Evolutionary conservation across 2,329 filamentous ascomycete genomes (phyloP).

Genomic region (Akanthomyces uredinophilus): DNA sequence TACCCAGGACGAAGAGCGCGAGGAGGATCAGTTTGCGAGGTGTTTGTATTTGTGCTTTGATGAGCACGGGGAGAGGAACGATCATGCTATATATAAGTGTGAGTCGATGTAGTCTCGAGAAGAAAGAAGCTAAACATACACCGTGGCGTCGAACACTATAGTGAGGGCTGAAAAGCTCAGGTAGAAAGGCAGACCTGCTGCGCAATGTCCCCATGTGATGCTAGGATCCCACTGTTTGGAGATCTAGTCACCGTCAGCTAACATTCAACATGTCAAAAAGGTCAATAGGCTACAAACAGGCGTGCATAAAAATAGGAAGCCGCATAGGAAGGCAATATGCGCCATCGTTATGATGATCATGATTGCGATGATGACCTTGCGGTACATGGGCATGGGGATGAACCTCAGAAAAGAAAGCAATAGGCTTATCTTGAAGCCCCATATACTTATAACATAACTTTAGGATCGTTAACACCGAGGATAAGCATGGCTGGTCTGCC

Average conservation of each 20-base stretch:
- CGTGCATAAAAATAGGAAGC: constrained; percentile 33
- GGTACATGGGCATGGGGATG: constrained; percentile 33
- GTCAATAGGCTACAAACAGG: constrained; percentile 21
- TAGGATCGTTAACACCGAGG: neutral
- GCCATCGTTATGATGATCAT: constrained; percentile 32
- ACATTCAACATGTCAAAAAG: neutral
- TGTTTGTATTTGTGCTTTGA: constrained; percentile 31
- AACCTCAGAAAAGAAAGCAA: constrained; percentile 42
- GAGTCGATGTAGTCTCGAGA: neutral
- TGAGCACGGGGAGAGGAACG: constrained; percentile 36
- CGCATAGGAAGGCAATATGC: constrained; percentile 34
- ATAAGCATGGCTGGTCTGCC: neutral
- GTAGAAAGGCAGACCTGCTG: constrained; percentile 38
- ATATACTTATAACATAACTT: constrained; percentile 38
- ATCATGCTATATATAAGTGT: constrained; percentile 27
- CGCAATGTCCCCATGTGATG: constrained; percentile 33
- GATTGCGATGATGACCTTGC: constrained; percentile 29
- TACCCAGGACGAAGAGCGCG: constrained; percentile 42
- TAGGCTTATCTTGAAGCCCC: constrained; percentile 43
- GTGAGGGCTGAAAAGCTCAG: constrained; percentile 36
- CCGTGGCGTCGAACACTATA: constrained; percentile 36
- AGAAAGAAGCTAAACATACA: constrained; percentile 26
- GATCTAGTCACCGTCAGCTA: constrained; percentile 9
- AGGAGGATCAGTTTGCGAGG: constrained; percentile 39
- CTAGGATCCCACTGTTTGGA: constrained; percentile 38